phyloP scores from a whole-genome alignment of 192 early-diverging fungal genomes.

The Podila epigama region DNA sequence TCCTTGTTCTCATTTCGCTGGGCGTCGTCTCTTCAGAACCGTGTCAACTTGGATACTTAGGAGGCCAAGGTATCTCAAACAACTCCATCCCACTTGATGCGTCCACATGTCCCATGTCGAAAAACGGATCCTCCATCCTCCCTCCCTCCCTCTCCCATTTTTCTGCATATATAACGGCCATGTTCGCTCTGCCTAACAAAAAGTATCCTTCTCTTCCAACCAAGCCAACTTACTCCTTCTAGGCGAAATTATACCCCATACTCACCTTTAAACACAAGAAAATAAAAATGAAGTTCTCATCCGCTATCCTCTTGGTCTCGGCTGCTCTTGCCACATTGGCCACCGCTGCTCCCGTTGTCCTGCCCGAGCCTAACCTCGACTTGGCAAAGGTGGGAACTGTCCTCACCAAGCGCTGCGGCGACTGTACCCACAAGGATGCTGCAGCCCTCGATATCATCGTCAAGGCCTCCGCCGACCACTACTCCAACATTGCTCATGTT shows the following conservation, averaged over 20 bases:
- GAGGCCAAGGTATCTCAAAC: no score
- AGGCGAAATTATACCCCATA: background rate
- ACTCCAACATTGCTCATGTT: conserved; percentile 5
- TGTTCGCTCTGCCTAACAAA: background rate
- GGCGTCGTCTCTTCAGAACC: no score
- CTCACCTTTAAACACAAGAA: background rate
- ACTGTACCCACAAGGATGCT: background rate
- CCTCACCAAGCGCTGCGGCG: background rate
- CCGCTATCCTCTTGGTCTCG: background rate
- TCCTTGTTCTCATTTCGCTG: no score
- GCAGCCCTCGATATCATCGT: background rate
- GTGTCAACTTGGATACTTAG: no score
- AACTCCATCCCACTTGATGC: no score
- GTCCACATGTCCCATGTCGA: no score
- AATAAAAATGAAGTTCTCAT: background rate
- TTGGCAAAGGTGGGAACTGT: no score
- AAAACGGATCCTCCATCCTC: no score
- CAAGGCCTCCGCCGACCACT: conserved; percentile 8
- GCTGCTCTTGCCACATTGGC: background rate
- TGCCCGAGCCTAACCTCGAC: background rate
- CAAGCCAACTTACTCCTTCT: background rate
- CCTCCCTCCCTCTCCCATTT: background rate
- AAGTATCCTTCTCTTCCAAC: background rate
- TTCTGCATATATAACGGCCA: background rate
- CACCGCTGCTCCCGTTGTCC: background rate